These are phyloP conservation scores for Pugionium cornutum DNA, from an alignment of 345 rosid genomes.

Conservation along the genomic window DNA sequence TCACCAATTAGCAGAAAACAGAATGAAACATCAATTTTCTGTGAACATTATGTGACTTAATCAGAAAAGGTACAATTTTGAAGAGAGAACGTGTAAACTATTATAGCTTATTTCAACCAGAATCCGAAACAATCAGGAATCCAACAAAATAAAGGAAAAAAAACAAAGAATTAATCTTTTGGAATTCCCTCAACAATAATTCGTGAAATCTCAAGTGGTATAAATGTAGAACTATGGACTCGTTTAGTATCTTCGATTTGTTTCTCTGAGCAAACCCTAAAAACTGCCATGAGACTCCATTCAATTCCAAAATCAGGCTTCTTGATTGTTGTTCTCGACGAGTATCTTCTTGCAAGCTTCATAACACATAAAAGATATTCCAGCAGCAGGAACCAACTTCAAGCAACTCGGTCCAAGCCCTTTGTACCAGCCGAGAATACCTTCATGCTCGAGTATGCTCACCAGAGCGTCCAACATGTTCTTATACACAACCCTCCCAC, in stretches of 20 bases:
- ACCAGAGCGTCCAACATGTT: conserved; percentile 81
- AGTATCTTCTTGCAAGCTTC: conserved; percentile 91
- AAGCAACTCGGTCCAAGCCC: conserved; percentile 95
- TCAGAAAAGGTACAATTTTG: not conserved
- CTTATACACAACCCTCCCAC: conserved; percentile 86
- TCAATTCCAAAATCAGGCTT: conserved; percentile 38
- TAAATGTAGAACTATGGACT: conserved; percentile 17
- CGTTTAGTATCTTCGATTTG: conserved; percentile 1
- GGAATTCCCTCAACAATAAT: conserved; percentile 7
- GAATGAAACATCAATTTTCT: not conserved
- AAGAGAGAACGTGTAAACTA: conserved; percentile 7
- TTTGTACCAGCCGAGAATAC: conserved; percentile 75
- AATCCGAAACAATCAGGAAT: conserved; percentile 8
- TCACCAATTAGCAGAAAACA: not conserved
- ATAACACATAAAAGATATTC: conserved; percentile 98
- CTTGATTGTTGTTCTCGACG: conserved; percentile 58
- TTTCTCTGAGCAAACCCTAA: conserved; percentile 20
- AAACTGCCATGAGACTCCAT: conserved; percentile 4
- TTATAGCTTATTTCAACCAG: conserved; percentile 19
- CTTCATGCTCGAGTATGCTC: conserved; percentile 79
- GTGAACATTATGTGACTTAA: not conserved
- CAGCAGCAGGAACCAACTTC: conserved; percentile 97
- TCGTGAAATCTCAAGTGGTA: conserved; percentile 26
- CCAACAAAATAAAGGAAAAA: not conserved
- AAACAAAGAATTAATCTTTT: conserved; percentile 20